Base-by-base conservation (phyloP, 106 monocot species). In the Allium fistulosum region DNA sequence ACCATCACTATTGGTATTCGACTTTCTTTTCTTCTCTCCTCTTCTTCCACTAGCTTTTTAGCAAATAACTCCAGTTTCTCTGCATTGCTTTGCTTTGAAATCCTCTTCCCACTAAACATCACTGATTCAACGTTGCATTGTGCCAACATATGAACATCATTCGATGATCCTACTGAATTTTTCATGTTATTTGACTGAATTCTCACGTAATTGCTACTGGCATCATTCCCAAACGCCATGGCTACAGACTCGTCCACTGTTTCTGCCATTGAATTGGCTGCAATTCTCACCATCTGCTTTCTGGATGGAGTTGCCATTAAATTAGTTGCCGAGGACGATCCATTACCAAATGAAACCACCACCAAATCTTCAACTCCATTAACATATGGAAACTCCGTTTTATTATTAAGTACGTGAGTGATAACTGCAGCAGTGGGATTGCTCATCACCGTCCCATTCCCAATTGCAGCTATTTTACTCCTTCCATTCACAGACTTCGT, bases 321-420 rank as follows among this genome's bases (percentile, higher is more conserved):
- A 22, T 22, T 11, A 69, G 8, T 51, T 52, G 4, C 48, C 55
- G 11, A 69, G 7, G 12, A 55, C 6, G 49, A 57, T 8, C 49
- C 83, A 67, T 58, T 64, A 2, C 81, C 88, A 2, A 88, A 26
- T 0, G 88, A 88, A 49, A 84, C 18, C 37, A 88, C 83, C 8
- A 88, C 55, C 7, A 88, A 63, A 37, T 88, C 84, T 45, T 79
- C 79, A 6, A 81, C 74, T 7, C 79, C 68, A 47, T 51, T 27
- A 17, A 74, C 84, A 18, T 79, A 68, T 8, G 88, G 88, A 69
- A 84, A 88, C 82, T 88, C 88, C 52, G 27, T 66, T 72, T 73
- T 73, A 81, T 88, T 88, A 56, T 88, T 79, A 10, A 88, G 79
- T 16, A 88, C 88, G 71, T 88, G 88, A 15, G 88, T 84, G 65